A percentile compares a stretch with the other conserved stretches of the same genome.
Evolutionary conservation across 2,329 filamentous ascomycete genomes (phyloP).

Genomic region (Boeremia exigua): DNA sequence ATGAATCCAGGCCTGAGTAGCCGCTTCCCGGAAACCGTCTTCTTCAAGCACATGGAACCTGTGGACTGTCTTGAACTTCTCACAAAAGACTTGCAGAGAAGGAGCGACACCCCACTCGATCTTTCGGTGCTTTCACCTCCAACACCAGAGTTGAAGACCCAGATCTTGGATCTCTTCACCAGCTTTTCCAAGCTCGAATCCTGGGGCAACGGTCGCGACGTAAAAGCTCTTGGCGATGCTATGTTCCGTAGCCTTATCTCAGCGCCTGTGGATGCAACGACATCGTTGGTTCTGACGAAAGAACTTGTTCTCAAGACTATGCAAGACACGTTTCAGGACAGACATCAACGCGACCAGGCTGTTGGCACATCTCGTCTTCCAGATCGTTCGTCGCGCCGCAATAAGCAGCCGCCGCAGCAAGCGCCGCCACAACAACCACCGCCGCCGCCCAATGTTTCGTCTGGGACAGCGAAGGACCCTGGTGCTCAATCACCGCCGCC

Average conservation of each 20-base stretch:
- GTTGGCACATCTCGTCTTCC: slow-evolving; percentile 13
- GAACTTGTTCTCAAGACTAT: slow-evolving; percentile 32
- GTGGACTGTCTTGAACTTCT: neutral
- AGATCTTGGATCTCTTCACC: slow-evolving; percentile 46
- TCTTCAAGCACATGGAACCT: slow-evolving; percentile 56
- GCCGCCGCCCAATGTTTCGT: neutral
- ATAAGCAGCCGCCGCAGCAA: neutral
- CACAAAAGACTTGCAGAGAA: slow-evolving; percentile 37
- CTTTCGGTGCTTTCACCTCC: slow-evolving; percentile 31
- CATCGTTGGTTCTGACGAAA: slow-evolving; percentile 30
- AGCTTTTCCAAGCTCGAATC: slow-evolving; percentile 52
- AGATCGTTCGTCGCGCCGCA: neutral
- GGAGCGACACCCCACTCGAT: slow-evolving; percentile 41
- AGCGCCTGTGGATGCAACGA: slow-evolving; percentile 22
- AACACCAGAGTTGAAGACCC: slow-evolving; percentile 15
- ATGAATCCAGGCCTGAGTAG: slow-evolving; percentile 69
- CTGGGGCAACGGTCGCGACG: slow-evolving; percentile 71
- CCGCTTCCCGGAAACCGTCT: slow-evolving; percentile 67
- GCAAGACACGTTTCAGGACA: slow-evolving; percentile 44
- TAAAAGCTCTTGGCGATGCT: slow-evolving; percentile 59
- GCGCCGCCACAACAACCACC: neutral
- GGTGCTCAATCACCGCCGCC: neutral
- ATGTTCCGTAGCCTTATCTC: slow-evolving; percentile 54
- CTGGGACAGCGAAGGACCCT: neutral
- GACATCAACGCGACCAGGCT: slow-evolving; percentile 28